A percentile compares a stretch with the other conserved stretches of the same genome.
Conservation (phyloP, 805 yeast genomes). For the Debaryomyces castellii region DNA sequence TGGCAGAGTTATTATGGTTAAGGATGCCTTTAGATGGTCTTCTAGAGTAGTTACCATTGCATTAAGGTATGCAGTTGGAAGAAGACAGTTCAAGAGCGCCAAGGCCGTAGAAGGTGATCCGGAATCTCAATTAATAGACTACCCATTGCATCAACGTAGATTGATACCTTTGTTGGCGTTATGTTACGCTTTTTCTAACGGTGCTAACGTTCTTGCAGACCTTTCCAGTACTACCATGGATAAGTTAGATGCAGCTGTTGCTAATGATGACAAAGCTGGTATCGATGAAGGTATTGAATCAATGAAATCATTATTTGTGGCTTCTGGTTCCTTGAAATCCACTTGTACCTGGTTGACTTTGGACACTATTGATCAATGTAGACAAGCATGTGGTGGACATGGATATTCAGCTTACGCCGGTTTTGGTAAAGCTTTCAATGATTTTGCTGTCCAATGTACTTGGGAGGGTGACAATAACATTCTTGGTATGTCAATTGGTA, state of each 20-base stretch:
- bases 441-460: conserved; percentile 95
- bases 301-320: conserved; percentile 74
- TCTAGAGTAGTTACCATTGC: conserved; percentile 80
- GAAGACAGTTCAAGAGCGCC: conserved; percentile 71
- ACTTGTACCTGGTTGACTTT: conserved; percentile 83
- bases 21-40: conserved; percentile 75
- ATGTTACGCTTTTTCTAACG: conserved; percentile 70
- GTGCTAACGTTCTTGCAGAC: conserved; percentile 58
- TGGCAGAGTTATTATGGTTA: conserved; percentile 86
- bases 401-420: conserved; percentile 91
- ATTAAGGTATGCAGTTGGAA: conserved; percentile 78
- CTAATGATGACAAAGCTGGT: conserved; percentile 45
- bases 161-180: conserved; percentile 76
- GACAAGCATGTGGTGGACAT: conserved; percentile 94
- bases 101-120: conserved; percentile 24
- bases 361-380: conserved; percentile 74
- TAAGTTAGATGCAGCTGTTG: conserved; percentile 53
- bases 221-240: conserved; percentile 50
- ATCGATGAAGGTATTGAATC: conserved; percentile 51
- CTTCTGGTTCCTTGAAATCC: conserved; percentile 83
- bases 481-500: conserved; percentile 77
- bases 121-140: conserved; percentile 75
- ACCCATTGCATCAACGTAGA: conserved; percentile 84
- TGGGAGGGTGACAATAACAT: conserved; percentile 97
- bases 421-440: conserved; percentile 80